Evolutionary conservation across 306 rosid genomes (phyloP), one percentile per base, ranked within the genome.

Genomic region (Clitoria ternatea): DNA sequence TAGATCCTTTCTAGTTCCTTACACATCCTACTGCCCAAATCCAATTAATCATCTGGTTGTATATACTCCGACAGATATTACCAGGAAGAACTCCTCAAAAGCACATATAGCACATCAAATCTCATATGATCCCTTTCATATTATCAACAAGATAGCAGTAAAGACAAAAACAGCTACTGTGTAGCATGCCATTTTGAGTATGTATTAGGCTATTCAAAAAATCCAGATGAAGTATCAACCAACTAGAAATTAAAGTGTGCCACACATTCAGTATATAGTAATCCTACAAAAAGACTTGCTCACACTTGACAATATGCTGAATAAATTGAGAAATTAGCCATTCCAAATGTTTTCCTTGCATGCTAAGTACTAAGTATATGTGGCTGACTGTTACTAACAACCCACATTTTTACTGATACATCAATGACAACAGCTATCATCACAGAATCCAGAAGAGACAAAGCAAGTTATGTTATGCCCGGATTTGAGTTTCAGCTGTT

Each of bases 291-390:
- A 36, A 45, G 29, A 66, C 20, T 26, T 10, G 69, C 6, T 33
- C 43, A 50, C 14, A 61, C 44, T 47, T 33, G 35, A 36, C 26
- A 76, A 20, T 7, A 40, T 10, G 52, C 83, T 86, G 91, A 87
- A 85, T 77, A 83, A 69, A 55, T 73, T 84, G 72, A 83, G 88
- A 44, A 78, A 57, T 36, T 24, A 59, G 36, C 3, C 42, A 72
- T 72, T 39, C 47, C 33, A 19, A 35, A 45, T 27, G 53, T 23
- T 40, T 19, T 11, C 52, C 67, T 23, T 17, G 6, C 76, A 73
- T 55, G 52, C 61, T 5, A 68, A 60, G 48, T 19, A 57, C 39
- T 29, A 42, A 14, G 27, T 24, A 36, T 37, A 37, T 32, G 37
- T 43, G 49, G 23, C 56, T 12, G 4, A 23, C 60, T 42, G 45